phyloP scores from a whole-genome alignment of 1,284 basidiomycete species.

The Ustilago nuda region DNA sequence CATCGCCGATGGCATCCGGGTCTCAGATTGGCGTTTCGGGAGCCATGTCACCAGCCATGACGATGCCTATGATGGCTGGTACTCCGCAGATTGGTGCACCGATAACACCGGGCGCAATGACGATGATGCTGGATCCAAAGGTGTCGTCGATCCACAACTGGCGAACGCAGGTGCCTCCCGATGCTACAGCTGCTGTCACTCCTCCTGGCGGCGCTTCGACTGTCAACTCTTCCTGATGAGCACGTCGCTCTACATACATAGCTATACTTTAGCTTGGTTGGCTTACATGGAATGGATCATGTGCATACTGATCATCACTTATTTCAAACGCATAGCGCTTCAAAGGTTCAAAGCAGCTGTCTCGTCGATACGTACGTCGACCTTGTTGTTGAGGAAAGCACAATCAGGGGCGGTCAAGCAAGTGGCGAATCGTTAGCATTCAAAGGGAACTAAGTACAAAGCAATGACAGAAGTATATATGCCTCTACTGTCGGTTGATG shows the following conservation, averaged over 20 bases:
- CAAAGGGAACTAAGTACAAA: too few species aligned
- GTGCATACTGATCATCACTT: neutral
- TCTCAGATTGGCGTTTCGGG: slow-evolving; percentile 30
- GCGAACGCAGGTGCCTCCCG: slow-evolving; percentile 50
- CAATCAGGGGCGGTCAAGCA: too few species aligned
- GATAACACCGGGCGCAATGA: slow-evolving; percentile 30
- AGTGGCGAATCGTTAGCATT: too few species aligned
- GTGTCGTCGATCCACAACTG: slow-evolving; percentile 52
- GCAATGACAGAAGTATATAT: too few species aligned
- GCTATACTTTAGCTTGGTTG: too few species aligned
- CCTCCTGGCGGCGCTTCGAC: slow-evolving; percentile 34
- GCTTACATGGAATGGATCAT: neutral
- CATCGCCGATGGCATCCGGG: slow-evolving; percentile 17
- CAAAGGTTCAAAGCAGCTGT: neutral
- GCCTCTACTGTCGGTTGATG: too few species aligned
- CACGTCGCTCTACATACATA: too few species aligned
- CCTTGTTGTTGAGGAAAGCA: too few species aligned
- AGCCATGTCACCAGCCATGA: slow-evolving; percentile 32
- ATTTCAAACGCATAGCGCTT: slow-evolving; percentile 11
- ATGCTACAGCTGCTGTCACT: slow-evolving; percentile 39
- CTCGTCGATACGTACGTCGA: neutral
- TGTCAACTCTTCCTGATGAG: slow-evolving; percentile 29
- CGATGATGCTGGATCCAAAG: slow-evolving; percentile 53
- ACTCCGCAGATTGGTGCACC: slow-evolving; percentile 21
- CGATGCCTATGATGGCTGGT: slow-evolving; percentile 33